A percentile compares a stretch with the other conserved stretches of the same genome.
phyloP scores from a whole-genome alignment of 2,329 filamentous ascomycete species.

The Claviceps sp. region DNA sequence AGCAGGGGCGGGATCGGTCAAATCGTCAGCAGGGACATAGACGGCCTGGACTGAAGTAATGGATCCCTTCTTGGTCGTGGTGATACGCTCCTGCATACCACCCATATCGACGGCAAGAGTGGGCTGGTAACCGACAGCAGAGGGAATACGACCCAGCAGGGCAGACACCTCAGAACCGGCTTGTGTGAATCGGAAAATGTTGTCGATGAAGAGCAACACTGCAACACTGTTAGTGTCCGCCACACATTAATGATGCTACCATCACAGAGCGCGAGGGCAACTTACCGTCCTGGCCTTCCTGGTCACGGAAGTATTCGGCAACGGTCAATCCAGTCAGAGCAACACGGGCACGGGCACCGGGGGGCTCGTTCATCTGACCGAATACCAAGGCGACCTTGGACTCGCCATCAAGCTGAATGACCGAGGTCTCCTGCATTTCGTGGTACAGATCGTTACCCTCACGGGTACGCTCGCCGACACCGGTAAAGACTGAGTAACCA shows the following conservation, averaged over 20 bases:
- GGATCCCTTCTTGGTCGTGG: constrained; percentile 97
- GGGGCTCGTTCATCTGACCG: constrained; percentile 99
- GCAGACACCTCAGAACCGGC: constrained; percentile 99
- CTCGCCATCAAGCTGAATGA: constrained; percentile 98
- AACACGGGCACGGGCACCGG: constrained; percentile 98
- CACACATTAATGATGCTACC: not conserved
- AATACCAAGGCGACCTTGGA: constrained; percentile 99
- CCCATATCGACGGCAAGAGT: constrained; percentile 98
- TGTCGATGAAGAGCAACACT: constrained; percentile 99
- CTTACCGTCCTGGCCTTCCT: constrained; percentile 74
- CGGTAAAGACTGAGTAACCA: constrained; percentile 99
- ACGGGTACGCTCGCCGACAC: constrained; percentile 99
- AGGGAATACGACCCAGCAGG: constrained; percentile 97
- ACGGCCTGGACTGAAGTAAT: constrained; percentile 99
- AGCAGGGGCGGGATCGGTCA: constrained; percentile 98
- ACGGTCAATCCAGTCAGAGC: constrained; percentile 80
- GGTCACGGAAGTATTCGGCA: constrained; percentile 69
- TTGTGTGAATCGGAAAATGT: constrained; percentile 99
- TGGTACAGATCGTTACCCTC: constrained; percentile 99
- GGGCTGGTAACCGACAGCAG: constrained; percentile 99
- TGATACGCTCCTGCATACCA: constrained; percentile 99
- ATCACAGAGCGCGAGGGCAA: constrained; percentile 5
- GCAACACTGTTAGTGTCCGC: not conserved
- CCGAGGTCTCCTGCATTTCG: constrained; percentile 99
- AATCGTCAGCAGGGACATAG: constrained; percentile 99